These are phyloP conservation scores for Oxyria digyna DNA, from an alignment of 148 eudicot genomes.

Conservation along the genomic window DNA sequence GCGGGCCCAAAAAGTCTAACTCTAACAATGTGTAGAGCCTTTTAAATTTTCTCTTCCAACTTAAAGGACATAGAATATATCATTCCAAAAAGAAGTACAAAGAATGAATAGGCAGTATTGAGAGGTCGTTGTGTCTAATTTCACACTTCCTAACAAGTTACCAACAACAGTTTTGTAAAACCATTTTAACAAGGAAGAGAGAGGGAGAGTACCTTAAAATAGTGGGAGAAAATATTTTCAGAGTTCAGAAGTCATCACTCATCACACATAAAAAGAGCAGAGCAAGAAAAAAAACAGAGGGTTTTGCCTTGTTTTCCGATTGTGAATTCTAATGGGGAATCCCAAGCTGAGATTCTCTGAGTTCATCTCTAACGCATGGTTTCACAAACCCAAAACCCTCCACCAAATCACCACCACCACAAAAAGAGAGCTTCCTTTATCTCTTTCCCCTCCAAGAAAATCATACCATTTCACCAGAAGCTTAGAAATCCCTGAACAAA, in stretches of 20 bases:
- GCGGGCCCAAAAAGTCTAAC: too few species aligned
- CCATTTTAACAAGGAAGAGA: too few species aligned
- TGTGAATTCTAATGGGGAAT: conserved; percentile 25
- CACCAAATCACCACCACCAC: neutral
- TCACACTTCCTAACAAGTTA: too few species aligned
- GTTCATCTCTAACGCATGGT: conserved; percentile 49
- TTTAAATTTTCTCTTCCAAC: too few species aligned
- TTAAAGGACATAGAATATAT: too few species aligned
- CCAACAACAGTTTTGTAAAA: too few species aligned
- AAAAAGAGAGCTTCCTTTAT: neutral
- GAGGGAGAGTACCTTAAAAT: neutral
- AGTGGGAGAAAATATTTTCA: neutral
- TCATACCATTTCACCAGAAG: neutral
- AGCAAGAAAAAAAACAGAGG: neutral
- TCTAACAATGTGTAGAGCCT: too few species aligned
- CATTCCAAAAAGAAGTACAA: too few species aligned
- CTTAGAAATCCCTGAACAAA: neutral
- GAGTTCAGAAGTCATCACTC: neutral
- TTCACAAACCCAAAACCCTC: conserved; percentile 31
- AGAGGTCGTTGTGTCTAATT: too few species aligned
- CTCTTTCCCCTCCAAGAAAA: neutral
- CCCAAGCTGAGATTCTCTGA: conserved; percentile 30
- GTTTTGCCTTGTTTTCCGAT: neutral
- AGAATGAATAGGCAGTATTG: too few species aligned
- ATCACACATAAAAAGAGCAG: too few species aligned